Base-by-base conservation (phyloP, 2,329 filamentous ascomycete species). In the Claviceps sp. region DNA sequence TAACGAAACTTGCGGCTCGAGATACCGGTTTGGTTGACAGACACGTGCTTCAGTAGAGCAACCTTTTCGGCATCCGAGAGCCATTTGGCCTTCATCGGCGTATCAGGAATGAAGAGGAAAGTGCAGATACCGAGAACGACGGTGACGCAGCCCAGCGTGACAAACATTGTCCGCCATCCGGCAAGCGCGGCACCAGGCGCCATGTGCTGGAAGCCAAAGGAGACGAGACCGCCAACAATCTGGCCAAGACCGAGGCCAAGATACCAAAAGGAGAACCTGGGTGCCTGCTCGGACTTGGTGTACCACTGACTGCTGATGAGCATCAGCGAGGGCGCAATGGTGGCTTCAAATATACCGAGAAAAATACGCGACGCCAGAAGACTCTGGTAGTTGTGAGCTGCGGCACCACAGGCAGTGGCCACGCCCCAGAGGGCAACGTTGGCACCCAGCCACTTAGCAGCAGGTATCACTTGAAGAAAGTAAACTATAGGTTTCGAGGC, bases 91-190 rank as follows among this genome's bases (percentile, higher is more conserved):
- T 77, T 72, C 59, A 75, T 76, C 1, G 66, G 77, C 59, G 55
- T 77, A 42, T 69, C 65, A 3, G 67, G 68, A 1, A 70, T 59
- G 41, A 68, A 62, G 24, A 64, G 40, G 37, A 67, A 58, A 7
- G 63, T 63, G 48, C 56, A 59, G 8, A 68, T 45, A 0, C 66
- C 68, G 5, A 68, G 60, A 6, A 59, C 16, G 3, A 68, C 62
- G 2, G 68, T 70, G 24, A 67, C 67, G 4, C 71, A 68, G 8
- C 84, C 84, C 58, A 87, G 81, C 13, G 83, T 76, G 47, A 86
- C 79, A 63, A 87, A 87, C 24, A 86, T 73, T 77, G 77, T 83
- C 5, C 80, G 71, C 83, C 83, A 88, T 4, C 82, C 82, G n/a
- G 78, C 69, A 2, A 75, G 73, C 1, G 71, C 64, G 3, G 83